phyloP scores from a whole-genome alignment of 768 basidiomycete species.

The Cyclocybe aegerita region DNA sequence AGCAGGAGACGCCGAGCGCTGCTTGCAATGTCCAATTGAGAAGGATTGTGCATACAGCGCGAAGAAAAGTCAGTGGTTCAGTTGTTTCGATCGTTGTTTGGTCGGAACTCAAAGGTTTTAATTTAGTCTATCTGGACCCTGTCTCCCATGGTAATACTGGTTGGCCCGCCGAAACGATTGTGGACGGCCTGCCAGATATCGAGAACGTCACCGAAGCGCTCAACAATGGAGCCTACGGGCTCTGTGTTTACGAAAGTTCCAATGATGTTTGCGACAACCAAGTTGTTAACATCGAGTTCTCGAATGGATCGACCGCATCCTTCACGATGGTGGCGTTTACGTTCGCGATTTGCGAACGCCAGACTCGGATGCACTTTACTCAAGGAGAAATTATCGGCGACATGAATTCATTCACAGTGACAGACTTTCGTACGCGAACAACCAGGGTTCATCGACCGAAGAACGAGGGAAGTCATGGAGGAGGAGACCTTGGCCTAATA shows the following conservation, averaged over 20 bases:
- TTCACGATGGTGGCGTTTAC: conserved; percentile 92
- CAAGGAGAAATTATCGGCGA: conserved; percentile 90
- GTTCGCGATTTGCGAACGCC: conserved; percentile 76
- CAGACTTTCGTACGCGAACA: conserved; percentile 65
- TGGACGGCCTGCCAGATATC: conserved; percentile 84
- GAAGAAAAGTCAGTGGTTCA: conserved; percentile 62
- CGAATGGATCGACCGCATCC: conserved; percentile 75
- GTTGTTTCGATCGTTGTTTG: not conserved
- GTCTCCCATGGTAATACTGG: conserved; percentile 48
- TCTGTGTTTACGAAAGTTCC: conserved; percentile 80
- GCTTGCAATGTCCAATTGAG: conserved; percentile 74
- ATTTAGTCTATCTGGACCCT: conserved; percentile 78
- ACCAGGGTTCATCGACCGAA: conserved; percentile 47
- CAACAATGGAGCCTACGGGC: conserved; percentile 69
- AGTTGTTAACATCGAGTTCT: conserved; percentile 87
- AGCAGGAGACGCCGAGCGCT: conserved; percentile 70
- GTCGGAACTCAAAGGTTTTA: not conserved
- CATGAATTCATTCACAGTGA: conserved; percentile 73
- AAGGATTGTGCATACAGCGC: conserved; percentile 82
- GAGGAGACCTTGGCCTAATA: conserved; percentile 81
- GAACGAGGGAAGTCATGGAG: conserved; percentile 73
- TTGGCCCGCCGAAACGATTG: conserved; percentile 71
- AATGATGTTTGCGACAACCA: conserved; percentile 93
- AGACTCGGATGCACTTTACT: conserved; percentile 81
- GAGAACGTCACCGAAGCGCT: conserved; percentile 80